Conservation (phyloP, 2,329 filamentous ascomycete species). For the Rugonectria rugulosa region DNA sequence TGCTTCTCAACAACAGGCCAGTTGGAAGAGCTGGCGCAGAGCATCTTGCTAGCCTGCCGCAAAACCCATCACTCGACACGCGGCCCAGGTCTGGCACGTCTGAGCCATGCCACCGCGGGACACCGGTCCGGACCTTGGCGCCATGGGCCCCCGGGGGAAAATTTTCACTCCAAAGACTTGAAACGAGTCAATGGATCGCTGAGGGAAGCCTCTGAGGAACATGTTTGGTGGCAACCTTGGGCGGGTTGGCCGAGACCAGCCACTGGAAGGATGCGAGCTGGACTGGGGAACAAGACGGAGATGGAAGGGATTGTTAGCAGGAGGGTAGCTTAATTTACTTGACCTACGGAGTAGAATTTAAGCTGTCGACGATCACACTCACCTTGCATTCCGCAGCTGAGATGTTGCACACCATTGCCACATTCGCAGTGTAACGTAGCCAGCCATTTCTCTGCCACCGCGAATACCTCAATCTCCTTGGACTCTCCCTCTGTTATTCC, state of each 20-base stretch:
- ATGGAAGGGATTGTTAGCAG: not conserved
- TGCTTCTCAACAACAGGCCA: no score
- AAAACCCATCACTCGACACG: slow-evolving; percentile 9
- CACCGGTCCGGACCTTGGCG: slow-evolving; percentile 3
- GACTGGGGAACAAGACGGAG: slow-evolving; percentile 12
- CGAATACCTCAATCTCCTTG: no score
- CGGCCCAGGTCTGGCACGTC: not conserved
- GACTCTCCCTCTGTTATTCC: no score
- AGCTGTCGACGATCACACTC: not conserved
- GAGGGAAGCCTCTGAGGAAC: not conserved
- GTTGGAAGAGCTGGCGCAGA: no score
- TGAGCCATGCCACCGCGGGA: slow-evolving; percentile 7
- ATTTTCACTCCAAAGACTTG: not conserved
- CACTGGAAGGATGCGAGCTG: not conserved
- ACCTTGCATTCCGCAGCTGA: not conserved
- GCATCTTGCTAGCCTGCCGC: not conserved
- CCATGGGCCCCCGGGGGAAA: not conserved
- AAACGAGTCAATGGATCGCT: slow-evolving; percentile 1
- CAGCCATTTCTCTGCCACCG: no score
- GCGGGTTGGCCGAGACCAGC: not conserved
- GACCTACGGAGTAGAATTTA: not conserved
- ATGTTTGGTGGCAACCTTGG: not conserved
- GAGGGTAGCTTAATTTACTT: not conserved
- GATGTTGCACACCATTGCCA: no score
- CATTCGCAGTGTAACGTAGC: no score